Evolutionary conservation across 257 asterid genomes (phyloP).

Genomic region (Fraxinus pennsylvanica): DNA sequence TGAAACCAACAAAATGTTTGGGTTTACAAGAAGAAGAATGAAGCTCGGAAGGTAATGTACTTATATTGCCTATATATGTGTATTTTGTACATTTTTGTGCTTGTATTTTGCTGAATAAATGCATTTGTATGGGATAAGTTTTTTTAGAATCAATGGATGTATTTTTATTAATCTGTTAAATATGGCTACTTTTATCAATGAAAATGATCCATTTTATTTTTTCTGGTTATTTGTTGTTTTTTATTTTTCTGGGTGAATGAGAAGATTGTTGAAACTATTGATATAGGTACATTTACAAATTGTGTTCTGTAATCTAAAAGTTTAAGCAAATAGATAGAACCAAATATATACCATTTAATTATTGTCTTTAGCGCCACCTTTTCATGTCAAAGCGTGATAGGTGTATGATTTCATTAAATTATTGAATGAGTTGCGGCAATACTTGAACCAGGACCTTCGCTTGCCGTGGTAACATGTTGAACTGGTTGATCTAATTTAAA

Average conservation of each 20-base stretch:
- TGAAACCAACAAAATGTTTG: constrained; percentile 59
- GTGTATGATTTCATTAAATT: too few species aligned
- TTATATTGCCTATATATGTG: constrained; percentile 8
- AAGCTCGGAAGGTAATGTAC: constrained; percentile 73
- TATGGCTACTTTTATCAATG: not conserved
- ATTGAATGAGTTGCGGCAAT: not conserved
- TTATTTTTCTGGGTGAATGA: not conserved
- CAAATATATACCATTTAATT: not conserved
- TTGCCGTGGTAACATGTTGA: not conserved
- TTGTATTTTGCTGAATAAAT: constrained; percentile 6
- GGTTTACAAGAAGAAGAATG: constrained; percentile 80
- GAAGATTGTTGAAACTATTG: not conserved
- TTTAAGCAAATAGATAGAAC: not conserved
- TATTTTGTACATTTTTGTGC: constrained; percentile 7
- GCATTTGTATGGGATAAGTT: constrained; percentile 3
- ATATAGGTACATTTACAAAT: not conserved
- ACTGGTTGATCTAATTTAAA: not conserved
- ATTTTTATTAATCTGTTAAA: constrained; percentile 1
- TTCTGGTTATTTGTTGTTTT: not conserved
- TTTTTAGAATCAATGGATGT: not conserved
- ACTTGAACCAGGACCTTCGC: not conserved
- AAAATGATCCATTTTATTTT: not conserved
- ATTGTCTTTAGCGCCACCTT: too few species aligned
- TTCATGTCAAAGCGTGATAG: not conserved
- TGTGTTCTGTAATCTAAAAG: not conserved